Evolutionary conservation across 2,329 filamentous ascomycete genomes (phyloP).

Genomic region (Penicillium aurantiogriseum): DNA sequence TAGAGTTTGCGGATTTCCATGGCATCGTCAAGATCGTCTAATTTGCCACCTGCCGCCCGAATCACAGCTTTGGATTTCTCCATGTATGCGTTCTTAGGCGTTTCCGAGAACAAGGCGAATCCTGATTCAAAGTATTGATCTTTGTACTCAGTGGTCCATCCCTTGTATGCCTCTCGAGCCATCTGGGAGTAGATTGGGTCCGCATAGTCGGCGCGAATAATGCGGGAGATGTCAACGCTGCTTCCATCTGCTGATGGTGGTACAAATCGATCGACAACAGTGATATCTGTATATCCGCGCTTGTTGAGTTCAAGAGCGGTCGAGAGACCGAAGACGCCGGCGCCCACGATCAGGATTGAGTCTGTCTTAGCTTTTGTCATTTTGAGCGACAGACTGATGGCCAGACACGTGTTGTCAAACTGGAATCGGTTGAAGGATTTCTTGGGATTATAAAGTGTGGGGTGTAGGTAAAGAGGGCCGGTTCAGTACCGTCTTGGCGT

Average conservation of each 20-base stretch:
- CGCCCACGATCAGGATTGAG: conserved; percentile 58
- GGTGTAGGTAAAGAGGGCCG: conserved; percentile 1
- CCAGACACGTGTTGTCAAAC: not conserved
- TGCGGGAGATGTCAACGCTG: conserved; percentile 57
- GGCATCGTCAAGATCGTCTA: conserved; percentile 43
- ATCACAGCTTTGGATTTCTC: conserved; percentile 36
- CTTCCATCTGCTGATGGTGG: conserved; percentile 56
- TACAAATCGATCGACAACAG: conserved; percentile 54
- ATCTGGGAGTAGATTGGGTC: conserved; percentile 71
- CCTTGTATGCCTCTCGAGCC: conserved; percentile 67
- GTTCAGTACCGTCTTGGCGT: conserved; percentile 18
- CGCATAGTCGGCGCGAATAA: conserved; percentile 71
- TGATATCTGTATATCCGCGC: conserved; percentile 53
- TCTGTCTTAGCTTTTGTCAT: conserved; percentile 24
- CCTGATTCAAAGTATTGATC: conserved; percentile 28
- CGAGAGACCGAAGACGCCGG: conserved; percentile 18
- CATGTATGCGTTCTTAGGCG: conserved; percentile 26
- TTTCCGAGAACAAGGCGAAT: conserved; percentile 31
- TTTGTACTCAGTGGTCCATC: conserved; percentile 52
- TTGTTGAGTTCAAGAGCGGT: conserved; percentile 64
- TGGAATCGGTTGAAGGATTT: not conserved
- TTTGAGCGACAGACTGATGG: conserved; percentile 9
- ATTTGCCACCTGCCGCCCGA: conserved; percentile 35
- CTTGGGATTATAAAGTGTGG: not conserved
- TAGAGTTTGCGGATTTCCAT: conserved; percentile 23